These are phyloP conservation scores for Dipodascopsis uninucleata DNA, from an alignment of 805 yeast species.

Conservation along the genomic window DNA sequence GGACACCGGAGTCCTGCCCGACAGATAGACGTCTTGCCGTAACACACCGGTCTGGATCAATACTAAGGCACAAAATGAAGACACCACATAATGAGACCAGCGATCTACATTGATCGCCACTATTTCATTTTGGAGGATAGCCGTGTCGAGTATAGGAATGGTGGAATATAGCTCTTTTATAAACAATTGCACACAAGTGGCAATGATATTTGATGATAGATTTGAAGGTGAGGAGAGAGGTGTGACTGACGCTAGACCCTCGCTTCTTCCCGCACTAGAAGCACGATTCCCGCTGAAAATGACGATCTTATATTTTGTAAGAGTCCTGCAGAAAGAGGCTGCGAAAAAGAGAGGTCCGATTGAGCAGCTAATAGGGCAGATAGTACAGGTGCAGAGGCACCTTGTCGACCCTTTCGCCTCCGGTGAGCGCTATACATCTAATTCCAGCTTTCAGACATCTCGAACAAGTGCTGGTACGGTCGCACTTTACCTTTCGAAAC, in stretches of 20 bases:
- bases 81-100: neutral
- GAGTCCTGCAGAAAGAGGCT: too few species aligned
- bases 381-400: neutral
- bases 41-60: conserved; percentile 3
- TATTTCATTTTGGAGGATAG: neutral
- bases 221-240: neutral
- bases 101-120: neutral
- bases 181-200: neutral
- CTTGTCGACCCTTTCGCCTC: neutral
- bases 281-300: too few species aligned
- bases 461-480: conserved; percentile 1
- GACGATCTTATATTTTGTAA: too few species aligned
- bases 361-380: conserved; percentile 3
- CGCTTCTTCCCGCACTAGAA: too few species aligned
- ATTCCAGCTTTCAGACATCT: neutral
- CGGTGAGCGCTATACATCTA: neutral
- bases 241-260: neutral
- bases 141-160: conserved; percentile 1
- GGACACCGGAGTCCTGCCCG: neutral
- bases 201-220: neutral
- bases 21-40: neutral
- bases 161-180: neutral
- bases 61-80: conserved; percentile 2
- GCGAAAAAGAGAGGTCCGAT: too few species aligned
- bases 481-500: neutral